Evolutionary conservation across 345 rosid genomes (phyloP).

Genomic region (Raphanus raphanistrum): DNA sequence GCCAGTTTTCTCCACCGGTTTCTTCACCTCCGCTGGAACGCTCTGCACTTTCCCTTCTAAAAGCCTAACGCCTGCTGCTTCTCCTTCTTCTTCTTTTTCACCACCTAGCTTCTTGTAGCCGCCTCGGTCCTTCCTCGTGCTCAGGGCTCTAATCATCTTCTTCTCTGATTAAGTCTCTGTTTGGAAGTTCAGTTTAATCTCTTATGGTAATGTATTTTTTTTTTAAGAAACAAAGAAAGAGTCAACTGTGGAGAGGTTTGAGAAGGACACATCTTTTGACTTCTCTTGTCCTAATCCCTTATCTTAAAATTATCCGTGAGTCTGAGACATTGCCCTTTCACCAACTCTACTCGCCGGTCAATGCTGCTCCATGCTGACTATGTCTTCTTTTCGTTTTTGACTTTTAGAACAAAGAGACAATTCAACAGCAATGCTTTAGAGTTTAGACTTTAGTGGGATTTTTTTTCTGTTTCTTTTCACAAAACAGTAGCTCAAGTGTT

Average conservation of each 20-base stretch:
- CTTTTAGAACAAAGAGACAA: not conserved
- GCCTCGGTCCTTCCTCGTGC: conserved; percentile 44
- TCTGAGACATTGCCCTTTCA: conserved; percentile 14
- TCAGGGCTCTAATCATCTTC: conserved; percentile 64
- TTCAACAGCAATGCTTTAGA: not conserved
- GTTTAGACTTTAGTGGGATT: conserved; percentile 2
- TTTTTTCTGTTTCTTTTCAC: not conserved
- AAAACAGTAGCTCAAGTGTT: not conserved
- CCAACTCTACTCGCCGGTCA: conserved; percentile 15
- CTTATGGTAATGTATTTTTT: not conserved
- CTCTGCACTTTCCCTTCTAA: conserved; percentile 22
- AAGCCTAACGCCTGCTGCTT: conserved; percentile 8
- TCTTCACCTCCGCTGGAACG: conserved; percentile 8
- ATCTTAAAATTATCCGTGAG: not conserved
- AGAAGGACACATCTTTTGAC: conserved; percentile 38
- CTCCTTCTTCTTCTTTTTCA: conserved; percentile 29
- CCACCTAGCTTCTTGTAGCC: conserved; percentile 53
- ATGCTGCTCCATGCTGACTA: conserved; percentile 21
- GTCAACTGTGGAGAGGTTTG: conserved; percentile 13
- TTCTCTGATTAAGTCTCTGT: conserved; percentile 22
- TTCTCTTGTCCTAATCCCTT: conserved; percentile 25
- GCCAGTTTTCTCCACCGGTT: conserved; percentile 36
- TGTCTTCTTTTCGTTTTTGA: conserved; percentile 15
- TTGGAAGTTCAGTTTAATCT: not conserved
- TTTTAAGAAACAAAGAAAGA: conserved; percentile 2